Evolutionary conservation across 345 rosid species (phyloP), one percentile per base, ranked within the genome.

Genomic region (Corchorus capsularis): DNA sequence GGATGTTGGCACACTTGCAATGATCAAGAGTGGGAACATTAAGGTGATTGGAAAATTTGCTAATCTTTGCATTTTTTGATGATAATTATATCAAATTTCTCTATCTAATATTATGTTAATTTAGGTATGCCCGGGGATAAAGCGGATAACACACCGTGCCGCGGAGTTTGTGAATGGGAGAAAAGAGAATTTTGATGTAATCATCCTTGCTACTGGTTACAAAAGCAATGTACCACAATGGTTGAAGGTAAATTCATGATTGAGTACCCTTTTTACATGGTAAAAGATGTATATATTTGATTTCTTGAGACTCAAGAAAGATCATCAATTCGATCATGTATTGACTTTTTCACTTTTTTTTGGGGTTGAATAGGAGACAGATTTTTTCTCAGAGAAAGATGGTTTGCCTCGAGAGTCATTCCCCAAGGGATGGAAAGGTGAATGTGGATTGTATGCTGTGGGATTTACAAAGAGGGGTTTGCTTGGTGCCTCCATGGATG

Each of bases 371-470:
- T 76, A 94, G 97, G 97, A 82, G n/a, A 78, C 67, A 0, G 82
- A 79, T 14, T 84, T 92, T 94, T 92, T 92, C 61, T 79, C 86
- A 19, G 85, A 87, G 83, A 82, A 88, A 73, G 90, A 91, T 77
- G 97, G 98, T 10, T 72, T 91, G 71, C 94, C 94, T 1, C 49
- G 73, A 50, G 79, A 81, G 67, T 85, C 89, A 35, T 90, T 89
- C 75, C 92, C 94, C 17, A 79, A 88, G 15, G 96, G 90, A 54
- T 94, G 98, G 98, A 94, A 89, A 89, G 97, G 98, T 3, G 85
- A 86, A 62, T 65, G 76, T 45, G 97, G 98, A 16, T 60, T 94
- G 76, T 94, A 91, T 64, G 92, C 97, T 0, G 94, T 89, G 4
- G 98, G 98, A 16, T 94, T 94, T 73, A 83, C 91, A 13, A 88